Percentiles rank a stretch among this genome's conserved stretches.
phyloP scores from a whole-genome alignment of 176 grass and related monocot genomes.

The Triticum timopheevii region DNA sequence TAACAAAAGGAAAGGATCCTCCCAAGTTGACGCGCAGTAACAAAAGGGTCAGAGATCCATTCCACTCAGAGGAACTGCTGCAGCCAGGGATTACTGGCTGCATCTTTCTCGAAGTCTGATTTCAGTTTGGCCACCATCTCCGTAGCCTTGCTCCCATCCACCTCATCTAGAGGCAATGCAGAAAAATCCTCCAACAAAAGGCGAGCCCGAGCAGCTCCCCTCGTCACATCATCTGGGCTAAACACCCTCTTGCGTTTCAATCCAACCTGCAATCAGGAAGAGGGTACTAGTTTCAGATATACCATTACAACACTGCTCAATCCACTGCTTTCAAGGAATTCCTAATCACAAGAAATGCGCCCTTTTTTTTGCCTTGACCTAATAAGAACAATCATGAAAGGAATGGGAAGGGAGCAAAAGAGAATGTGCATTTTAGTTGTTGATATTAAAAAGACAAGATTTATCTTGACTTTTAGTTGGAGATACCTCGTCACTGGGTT shows the following conservation, averaged over 20 bases:
- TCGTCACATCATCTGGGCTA: conserved; percentile 72
- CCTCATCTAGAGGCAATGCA: conserved; percentile 59
- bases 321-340: not conserved
- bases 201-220: conserved; percentile 67
- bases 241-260: conserved; percentile 70
- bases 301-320: not conserved
- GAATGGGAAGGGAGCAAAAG: not conserved
- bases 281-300: not conserved
- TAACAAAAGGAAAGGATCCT: not conserved
- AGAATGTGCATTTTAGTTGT: not conserved
- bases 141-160: conserved; percentile 53
- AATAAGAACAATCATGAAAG: conserved; percentile 20
- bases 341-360: not conserved
- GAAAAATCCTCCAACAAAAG: conserved; percentile 69
- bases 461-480: conserved; percentile 1
- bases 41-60: conserved; percentile 26
- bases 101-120: conserved; percentile 69
- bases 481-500: conserved; percentile 73
- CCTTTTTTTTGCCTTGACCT: not conserved
- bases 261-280: conserved; percentile 58
- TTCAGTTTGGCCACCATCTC: conserved; percentile 49
- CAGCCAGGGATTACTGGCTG: conserved; percentile 73
- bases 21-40: conserved; percentile 18
- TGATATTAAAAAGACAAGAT: conserved; percentile 8
- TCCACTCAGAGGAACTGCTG: conserved; percentile 70